Evolutionary conservation across 805 yeast genomes (phyloP).

Genomic region (Suhomyces kilbournensis): DNA sequence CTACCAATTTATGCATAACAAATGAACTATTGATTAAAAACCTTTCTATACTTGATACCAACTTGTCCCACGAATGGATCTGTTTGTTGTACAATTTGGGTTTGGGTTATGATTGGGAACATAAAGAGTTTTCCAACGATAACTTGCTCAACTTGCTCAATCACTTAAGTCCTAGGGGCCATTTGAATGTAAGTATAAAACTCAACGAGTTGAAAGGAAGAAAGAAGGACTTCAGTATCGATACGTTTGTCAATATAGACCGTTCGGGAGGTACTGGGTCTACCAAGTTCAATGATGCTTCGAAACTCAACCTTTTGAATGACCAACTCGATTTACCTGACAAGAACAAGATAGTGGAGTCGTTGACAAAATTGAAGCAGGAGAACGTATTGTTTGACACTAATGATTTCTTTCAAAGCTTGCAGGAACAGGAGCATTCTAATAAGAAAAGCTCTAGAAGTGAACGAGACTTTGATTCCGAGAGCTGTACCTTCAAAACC

Average conservation of each 20-base stretch:
- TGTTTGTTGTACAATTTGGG: conserved; percentile 44
- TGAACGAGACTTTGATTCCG: not conserved
- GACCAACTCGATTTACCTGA: conserved; percentile 8
- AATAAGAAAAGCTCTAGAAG: not conserved
- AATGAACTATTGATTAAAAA: conserved; percentile 35
- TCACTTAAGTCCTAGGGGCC: conserved; percentile 36
- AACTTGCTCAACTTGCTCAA: conserved; percentile 39
- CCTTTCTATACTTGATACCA: conserved; percentile 35
- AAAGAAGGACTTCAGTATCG: not conserved
- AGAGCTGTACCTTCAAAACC: not conserved
- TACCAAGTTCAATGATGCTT: not conserved
- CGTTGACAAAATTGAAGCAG: conserved; percentile 14
- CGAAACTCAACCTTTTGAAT: not conserved
- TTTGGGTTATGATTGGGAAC: conserved; percentile 48
- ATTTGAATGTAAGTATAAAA: conserved; percentile 34
- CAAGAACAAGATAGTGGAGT: conserved; percentile 13
- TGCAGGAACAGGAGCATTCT: conserved; percentile 5
- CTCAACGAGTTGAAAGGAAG: conserved; percentile 25
- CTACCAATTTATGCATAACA: conserved; percentile 6
- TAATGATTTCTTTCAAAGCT: conserved; percentile 8
- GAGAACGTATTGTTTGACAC: conserved; percentile 19
- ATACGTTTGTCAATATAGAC: not conserved
- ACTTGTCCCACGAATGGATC: conserved; percentile 51
- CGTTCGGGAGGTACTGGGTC: not conserved
- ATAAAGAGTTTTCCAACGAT: conserved; percentile 29